Percentiles rank a stretch among this genome's conserved stretches.
Conservation (phyloP, 83 land plant species). For the Picea abies region DNA sequence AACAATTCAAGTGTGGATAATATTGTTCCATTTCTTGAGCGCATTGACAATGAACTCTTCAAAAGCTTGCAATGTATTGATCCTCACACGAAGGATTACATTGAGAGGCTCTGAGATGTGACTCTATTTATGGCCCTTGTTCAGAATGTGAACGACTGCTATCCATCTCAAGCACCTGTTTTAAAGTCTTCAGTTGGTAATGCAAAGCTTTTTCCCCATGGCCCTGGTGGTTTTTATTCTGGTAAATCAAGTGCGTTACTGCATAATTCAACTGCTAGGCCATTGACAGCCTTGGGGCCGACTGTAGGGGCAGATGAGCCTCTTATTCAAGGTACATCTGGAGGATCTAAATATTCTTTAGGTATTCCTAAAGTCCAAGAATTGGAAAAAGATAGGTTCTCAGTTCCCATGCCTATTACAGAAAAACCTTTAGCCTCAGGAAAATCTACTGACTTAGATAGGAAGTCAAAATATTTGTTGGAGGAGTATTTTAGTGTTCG, state of each 20-base stretch:
- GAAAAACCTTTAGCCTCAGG: conserved; percentile 30
- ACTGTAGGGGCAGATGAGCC: conserved; percentile 26
- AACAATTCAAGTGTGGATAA: too few species aligned
- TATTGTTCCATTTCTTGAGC: too few species aligned
- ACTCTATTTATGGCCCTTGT: too few species aligned
- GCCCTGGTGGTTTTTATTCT: conserved; percentile 45
- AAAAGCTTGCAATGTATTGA: too few species aligned
- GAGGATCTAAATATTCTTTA: conserved; percentile 22
- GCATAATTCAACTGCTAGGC: conserved; percentile 38
- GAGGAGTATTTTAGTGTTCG: conserved; percentile 77
- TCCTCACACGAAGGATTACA: too few species aligned
- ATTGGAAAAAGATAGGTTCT: conserved; percentile 6
- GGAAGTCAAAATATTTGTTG: conserved; percentile 67
- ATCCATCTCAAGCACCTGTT: conserved; percentile 40
- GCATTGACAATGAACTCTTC: too few species aligned
- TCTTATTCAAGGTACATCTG: conserved; percentile 18
- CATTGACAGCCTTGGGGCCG: background rate
- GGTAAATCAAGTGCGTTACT: conserved; percentile 79
- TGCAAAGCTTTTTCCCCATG: conserved; percentile 71
- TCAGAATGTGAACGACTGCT: too few species aligned
- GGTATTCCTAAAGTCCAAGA: conserved; percentile 3
- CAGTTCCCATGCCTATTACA: conserved; percentile 18
- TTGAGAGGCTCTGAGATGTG: too few species aligned
- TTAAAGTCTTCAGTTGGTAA: conserved; percentile 45
- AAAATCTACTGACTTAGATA: conserved; percentile 40